A percentile compares a stretch with the other conserved stretches of the same genome.
These are phyloP conservation scores for Macrophomina pseudophaseolina DNA, from an alignment of 2,329 filamentous ascomycete species.

Conservation along the genomic window DNA sequence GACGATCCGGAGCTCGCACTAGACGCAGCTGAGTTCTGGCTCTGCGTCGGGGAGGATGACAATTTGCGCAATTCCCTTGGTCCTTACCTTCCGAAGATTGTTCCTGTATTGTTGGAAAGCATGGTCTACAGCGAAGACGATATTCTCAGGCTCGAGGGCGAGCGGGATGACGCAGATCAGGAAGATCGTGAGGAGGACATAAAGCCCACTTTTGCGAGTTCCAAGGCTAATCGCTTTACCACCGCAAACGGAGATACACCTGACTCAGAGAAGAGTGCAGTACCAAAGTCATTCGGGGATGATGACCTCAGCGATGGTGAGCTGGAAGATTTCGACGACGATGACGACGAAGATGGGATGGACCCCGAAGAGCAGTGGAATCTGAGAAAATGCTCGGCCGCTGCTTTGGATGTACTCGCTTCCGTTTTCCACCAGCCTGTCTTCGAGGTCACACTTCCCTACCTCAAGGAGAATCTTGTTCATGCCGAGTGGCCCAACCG, in stretches of 20 bases:
- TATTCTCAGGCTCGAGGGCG: constrained; percentile 80
- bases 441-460: constrained; percentile 90
- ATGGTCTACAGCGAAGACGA: constrained; percentile 98
- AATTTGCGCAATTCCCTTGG: constrained; percentile 76
- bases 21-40: constrained; percentile 97
- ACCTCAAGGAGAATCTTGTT: constrained; percentile 85
- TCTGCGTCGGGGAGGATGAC: constrained; percentile 87
- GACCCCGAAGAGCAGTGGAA: constrained; percentile 95
- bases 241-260: constrained; percentile 47
- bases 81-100: constrained; percentile 81
- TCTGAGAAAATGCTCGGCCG: constrained; percentile 93
- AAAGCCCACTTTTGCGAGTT: constrained; percentile 86
- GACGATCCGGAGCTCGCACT: constrained; percentile 89
- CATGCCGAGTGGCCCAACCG: constrained; percentile 90
- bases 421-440: constrained; percentile 86
- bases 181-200: constrained; percentile 92
- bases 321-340: constrained; percentile 74
- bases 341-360: constrained; percentile 69
- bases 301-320: constrained; percentile 88
- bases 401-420: constrained; percentile 91
- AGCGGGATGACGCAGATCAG: constrained; percentile 79
- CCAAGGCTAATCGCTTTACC: constrained; percentile 60
- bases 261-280: constrained; percentile 56
- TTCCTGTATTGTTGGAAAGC: constrained; percentile 87
- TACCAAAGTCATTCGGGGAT: constrained; percentile 57